phyloP scores from a whole-genome alignment of 2,329 filamentous ascomycete genomes.

The Podosphaera fusca region DNA sequence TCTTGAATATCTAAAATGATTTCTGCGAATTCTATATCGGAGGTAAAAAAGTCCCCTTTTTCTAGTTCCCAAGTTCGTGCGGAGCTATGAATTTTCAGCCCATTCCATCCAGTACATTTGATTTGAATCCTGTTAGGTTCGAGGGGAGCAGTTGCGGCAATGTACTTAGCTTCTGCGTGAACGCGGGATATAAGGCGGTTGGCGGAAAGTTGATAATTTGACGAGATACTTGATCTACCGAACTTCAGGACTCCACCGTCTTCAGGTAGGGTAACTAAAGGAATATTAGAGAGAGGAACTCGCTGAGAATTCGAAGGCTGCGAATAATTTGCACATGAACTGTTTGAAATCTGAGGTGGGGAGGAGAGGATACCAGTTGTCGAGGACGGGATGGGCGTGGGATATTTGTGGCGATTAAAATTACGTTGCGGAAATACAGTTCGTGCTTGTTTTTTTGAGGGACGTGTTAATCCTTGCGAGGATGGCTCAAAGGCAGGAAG shows the following conservation, averaged over 20 bases:
- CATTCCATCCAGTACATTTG: slow-evolving; percentile 88
- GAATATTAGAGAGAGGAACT: slow-evolving; percentile 60
- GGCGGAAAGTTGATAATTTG: slow-evolving; percentile 80
- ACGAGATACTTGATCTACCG: slow-evolving; percentile 85
- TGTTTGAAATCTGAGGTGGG: slow-evolving; percentile 33
- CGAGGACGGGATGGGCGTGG: slow-evolving; percentile 81
- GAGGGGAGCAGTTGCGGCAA: slow-evolving; percentile 41
- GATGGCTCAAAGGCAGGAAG: slow-evolving; percentile 63
- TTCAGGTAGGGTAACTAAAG: slow-evolving; percentile 56
- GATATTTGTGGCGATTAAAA: slow-evolving; percentile 37
- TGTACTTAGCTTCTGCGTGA: slow-evolving; percentile 72
- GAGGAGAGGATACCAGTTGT: slow-evolving; percentile 79
- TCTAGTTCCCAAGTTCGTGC: slow-evolving; percentile 64
- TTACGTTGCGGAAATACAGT: slow-evolving; percentile 19
- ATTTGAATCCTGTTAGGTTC: slow-evolving; percentile 66
- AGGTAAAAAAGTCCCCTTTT: slow-evolving; percentile 77
- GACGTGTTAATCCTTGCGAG: slow-evolving; percentile 48
- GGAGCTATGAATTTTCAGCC: slow-evolving; percentile 76
- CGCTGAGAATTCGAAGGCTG: slow-evolving; percentile 46
- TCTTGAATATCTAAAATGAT: slow-evolving; percentile 94
- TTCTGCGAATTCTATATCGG: slow-evolving; percentile 66
- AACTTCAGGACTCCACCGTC: slow-evolving; percentile 66
- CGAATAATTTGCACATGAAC: slow-evolving; percentile 33
- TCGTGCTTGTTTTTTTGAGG: slow-evolving; percentile 42
- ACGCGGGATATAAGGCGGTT: slow-evolving; percentile 85